Conservation (phyloP, 257 asterid species). For the Solanum pennellii region DNA sequence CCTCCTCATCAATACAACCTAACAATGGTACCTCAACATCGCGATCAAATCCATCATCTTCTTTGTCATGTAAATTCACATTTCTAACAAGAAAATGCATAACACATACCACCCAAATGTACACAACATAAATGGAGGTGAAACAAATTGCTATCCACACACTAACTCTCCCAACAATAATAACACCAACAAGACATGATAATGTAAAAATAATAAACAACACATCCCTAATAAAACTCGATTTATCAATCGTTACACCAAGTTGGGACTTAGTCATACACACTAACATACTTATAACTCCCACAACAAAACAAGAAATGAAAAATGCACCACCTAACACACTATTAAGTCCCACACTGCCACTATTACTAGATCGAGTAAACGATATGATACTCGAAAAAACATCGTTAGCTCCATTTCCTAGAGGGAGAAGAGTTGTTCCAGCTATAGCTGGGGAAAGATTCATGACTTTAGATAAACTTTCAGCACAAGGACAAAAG, state of each 20-base stretch:
- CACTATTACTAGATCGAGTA: slow-evolving; percentile 32
- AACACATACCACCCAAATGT: slow-evolving; percentile 37
- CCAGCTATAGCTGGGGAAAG: slow-evolving; percentile 77
- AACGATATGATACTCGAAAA: slow-evolving; percentile 54
- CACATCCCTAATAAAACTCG: slow-evolving; percentile 61
- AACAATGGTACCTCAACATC: slow-evolving; percentile 24
- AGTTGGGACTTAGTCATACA: slow-evolving; percentile 7
- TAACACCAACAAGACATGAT: slow-evolving; percentile 34
- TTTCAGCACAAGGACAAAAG: slow-evolving; percentile 57
- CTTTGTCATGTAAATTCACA: neutral
- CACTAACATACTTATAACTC: slow-evolving; percentile 39
- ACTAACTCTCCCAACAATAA: slow-evolving; percentile 24
- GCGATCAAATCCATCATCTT: neutral
- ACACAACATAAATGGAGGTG: slow-evolving; percentile 31
- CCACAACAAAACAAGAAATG: slow-evolving; percentile 63
- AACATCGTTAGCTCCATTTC: slow-evolving; percentile 79
- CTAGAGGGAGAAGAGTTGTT: slow-evolving; percentile 74
- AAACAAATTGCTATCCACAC: slow-evolving; percentile 46
- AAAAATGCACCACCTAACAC: slow-evolving; percentile 79
- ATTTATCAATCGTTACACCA: slow-evolving; percentile 19
- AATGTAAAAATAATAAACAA: slow-evolving; percentile 50
- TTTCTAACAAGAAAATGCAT: slow-evolving; percentile 30
- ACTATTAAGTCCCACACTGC: slow-evolving; percentile 55
- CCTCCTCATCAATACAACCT: slow-evolving; percentile 33
- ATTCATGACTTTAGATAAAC: slow-evolving; percentile 33